Percentiles rank a stretch among this genome's conserved stretches.
Conservation (phyloP, 345 rosid species). For the Lepidium sativum region DNA sequence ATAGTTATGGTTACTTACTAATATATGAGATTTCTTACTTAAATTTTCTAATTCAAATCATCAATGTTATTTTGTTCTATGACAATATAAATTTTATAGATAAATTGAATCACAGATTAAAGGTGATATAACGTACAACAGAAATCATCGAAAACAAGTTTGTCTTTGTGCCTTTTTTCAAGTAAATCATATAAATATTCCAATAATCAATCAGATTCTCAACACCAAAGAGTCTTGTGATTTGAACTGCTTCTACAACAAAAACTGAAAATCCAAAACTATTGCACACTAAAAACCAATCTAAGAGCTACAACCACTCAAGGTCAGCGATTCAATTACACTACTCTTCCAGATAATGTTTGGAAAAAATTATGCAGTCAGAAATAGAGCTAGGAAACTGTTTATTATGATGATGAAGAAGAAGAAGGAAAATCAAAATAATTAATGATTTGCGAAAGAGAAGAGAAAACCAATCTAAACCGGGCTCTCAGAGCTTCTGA, state of each 20-base stretch:
- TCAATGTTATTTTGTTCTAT: no score
- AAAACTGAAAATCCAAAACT: neutral
- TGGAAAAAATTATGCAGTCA: slow-evolving; percentile 14
- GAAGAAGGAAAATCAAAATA: slow-evolving; percentile 2
- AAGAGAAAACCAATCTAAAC: slow-evolving; percentile 11
- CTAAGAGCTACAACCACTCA: neutral
- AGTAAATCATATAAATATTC: neutral
- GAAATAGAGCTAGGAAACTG: slow-evolving; percentile 3
- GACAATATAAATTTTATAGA: no score
- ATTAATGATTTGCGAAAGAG: slow-evolving; percentile 6
- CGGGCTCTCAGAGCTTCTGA: slow-evolving; percentile 31
- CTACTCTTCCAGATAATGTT: slow-evolving; percentile 6
- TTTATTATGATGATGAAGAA: neutral
- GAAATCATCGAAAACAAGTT: no score
- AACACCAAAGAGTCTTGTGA: neutral
- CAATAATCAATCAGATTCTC: neutral
- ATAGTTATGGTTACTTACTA: no score
- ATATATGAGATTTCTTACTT: no score
- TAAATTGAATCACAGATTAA: no score
- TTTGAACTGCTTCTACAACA: neutral
- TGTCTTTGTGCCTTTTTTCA: no score
- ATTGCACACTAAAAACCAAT: neutral
- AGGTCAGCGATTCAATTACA: slow-evolving; percentile 11
- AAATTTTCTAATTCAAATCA: no score
- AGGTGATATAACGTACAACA: no score